Evolutionary conservation across 352 stramenopile species (phyloP), one percentile per base, ranked within the genome.

Genomic region (Globisporangium middletonii): DNA sequence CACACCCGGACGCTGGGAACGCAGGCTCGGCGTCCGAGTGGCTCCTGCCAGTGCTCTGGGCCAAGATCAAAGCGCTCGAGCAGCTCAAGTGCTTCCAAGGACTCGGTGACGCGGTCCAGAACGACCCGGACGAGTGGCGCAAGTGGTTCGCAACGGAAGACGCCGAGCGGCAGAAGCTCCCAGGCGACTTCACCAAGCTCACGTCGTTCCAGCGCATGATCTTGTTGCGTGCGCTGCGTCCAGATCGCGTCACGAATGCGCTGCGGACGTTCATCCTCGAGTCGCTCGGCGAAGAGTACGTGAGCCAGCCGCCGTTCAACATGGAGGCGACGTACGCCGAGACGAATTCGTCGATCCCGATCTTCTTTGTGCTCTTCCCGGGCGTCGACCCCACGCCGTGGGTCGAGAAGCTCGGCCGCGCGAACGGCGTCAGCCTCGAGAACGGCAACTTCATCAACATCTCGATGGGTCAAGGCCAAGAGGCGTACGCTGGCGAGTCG

Each of bases 391-490:
- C 94, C 4, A 98, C 94, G 11, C 89, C 90, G 46, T 98, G 91
- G 93, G 93, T 98, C 23, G 93, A 98, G 59, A 90, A 88, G 30
- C 77, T 98, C 19, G 93, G 92, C 4, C 72, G 69, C 49, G 69
- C 78, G 6, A 91, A 91, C 48, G 88, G 83, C n/a, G 92, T 98
- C 35, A 96, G 84, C 49, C 58, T 90, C 5, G 94, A 98, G 55
- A 94, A 92, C 57, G 88, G 93, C 61, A 98, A 97, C 50, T 98
- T 98, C 50, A 95, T 98, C 67, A 98, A 98, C 67, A 98, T 97
- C 71, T 92, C 91, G 5, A 95, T 95, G 84, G 84, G 84, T 1
- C 84, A 95, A 61, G 94, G 95, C 23, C 94, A 98, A 60, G 95
- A 98, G 49, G 77, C 87, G 35, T 95, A 96, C 48, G 95, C 94